Percentiles rank a stretch among this genome's conserved stretches.
phyloP scores from a whole-genome alignment of 1,284 basidiomycete genomes.

The Pyrrhoderma lamaoense region DNA sequence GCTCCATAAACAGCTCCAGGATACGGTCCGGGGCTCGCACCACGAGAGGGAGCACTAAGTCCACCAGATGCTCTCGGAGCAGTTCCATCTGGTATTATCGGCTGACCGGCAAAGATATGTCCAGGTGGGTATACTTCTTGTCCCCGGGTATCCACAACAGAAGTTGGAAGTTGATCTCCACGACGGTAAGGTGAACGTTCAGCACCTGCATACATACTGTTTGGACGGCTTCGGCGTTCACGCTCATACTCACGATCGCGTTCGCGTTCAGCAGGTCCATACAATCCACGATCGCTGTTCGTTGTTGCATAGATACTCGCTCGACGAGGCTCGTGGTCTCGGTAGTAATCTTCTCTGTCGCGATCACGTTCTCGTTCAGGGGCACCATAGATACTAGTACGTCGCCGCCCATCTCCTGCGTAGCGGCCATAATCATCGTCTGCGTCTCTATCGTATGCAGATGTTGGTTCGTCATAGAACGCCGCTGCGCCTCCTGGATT shows the following conservation, averaged over 20 bases:
- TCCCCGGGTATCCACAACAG: slow-evolving; percentile 11
- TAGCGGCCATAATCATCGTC: slow-evolving; percentile 15
- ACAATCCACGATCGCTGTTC: neutral
- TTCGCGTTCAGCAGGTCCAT: slow-evolving; percentile 2
- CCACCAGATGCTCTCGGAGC: neutral
- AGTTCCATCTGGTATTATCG: slow-evolving; percentile 15
- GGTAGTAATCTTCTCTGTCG: neutral
- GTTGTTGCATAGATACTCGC: neutral
- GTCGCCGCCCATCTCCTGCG: neutral
- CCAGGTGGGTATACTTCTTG: slow-evolving; percentile 41
- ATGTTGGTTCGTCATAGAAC: slow-evolving; percentile 7
- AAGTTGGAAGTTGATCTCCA: slow-evolving; percentile 5
- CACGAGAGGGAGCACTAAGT: slow-evolving; percentile 5
- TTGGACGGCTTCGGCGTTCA: slow-evolving; percentile 5
- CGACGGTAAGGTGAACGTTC: slow-evolving; percentile 17
- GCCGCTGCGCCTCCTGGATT: slow-evolving; percentile 1
- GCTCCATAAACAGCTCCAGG: slow-evolving; percentile 7
- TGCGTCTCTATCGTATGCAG: slow-evolving; percentile 17
- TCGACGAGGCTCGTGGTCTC: neutral
- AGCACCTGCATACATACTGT: slow-evolving; percentile 21
- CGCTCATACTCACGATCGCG: neutral
- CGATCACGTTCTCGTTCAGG: neutral
- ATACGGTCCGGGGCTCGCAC: slow-evolving; percentile 14
- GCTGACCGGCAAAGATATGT: slow-evolving; percentile 47
- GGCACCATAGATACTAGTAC: slow-evolving; percentile 2